These are phyloP conservation scores for Didymella segeticola DNA, from an alignment of 2,329 filamentous ascomycete species.

Conservation along the genomic window DNA sequence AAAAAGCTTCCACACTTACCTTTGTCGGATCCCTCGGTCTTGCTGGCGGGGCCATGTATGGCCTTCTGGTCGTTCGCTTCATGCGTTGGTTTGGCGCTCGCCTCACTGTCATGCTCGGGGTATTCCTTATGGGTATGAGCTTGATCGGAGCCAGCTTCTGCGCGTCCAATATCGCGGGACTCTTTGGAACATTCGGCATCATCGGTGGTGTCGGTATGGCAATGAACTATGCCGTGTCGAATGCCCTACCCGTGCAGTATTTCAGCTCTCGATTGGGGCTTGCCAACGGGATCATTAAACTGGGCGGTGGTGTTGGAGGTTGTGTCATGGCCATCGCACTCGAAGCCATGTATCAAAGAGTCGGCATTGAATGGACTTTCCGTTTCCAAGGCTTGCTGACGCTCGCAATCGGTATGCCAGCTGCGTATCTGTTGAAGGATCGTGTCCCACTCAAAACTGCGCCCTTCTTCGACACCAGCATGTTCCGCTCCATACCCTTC, in stretches of 20 bases:
- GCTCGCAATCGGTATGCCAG: constrained; percentile 31
- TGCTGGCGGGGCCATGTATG: constrained; percentile 60
- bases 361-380: constrained; percentile 38
- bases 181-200: constrained; percentile 58
- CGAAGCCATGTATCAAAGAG: constrained; percentile 31
- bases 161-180: constrained; percentile 28
- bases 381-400: constrained; percentile 33
- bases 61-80: constrained; percentile 59
- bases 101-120: constrained; percentile 56
- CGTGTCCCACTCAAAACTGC: constrained; percentile 26
- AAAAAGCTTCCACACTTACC: constrained; percentile 59
- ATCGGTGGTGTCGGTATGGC: constrained; percentile 53
- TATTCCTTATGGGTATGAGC: constrained; percentile 58
- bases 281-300: constrained; percentile 39
- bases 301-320: constrained; percentile 37
- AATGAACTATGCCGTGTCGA: constrained; percentile 33
- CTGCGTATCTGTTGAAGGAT: constrained; percentile 34
- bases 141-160: constrained; percentile 59
- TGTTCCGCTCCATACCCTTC: constrained; percentile 33
- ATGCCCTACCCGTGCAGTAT: constrained; percentile 34
- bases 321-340: constrained; percentile 33
- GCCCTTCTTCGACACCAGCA: constrained; percentile 31
- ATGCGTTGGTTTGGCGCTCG: constrained; percentile 59
- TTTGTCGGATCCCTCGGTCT: constrained; percentile 65
- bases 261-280: constrained; percentile 36